Percentiles rank a stretch among this genome's conserved stretches.
phyloP scores from a whole-genome alignment of 108 stramenopile species.

The Cyclotella sp. region DNA sequence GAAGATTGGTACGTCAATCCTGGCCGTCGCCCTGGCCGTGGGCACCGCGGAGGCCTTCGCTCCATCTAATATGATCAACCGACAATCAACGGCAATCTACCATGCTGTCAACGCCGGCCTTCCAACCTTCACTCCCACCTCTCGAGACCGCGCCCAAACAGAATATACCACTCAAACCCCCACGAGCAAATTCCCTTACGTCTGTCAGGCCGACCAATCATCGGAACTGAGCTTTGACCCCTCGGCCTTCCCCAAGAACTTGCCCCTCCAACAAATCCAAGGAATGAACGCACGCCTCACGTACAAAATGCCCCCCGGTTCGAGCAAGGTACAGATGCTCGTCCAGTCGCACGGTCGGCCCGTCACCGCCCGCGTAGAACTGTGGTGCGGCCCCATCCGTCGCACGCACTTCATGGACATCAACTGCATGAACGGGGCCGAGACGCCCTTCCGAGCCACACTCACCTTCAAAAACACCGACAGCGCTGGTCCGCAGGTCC shows the following conservation, averaged over 20 bases:
- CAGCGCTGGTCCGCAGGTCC: slow-evolving; percentile 54
- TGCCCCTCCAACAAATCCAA: slow-evolving; percentile 66
- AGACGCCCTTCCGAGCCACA: slow-evolving; percentile 64
- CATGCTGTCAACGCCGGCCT: slow-evolving; percentile 34
- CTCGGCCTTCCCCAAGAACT: slow-evolving; percentile 61
- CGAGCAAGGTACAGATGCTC: slow-evolving; percentile 59
- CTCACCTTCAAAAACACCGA: slow-evolving; percentile 75
- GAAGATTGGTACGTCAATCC: slow-evolving; percentile 11
- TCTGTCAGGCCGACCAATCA: slow-evolving; percentile 25
- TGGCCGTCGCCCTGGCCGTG: background rate
- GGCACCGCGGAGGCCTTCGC: slow-evolving; percentile 10
- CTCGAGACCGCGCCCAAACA: slow-evolving; percentile 32
- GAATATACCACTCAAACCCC: slow-evolving; percentile 31
- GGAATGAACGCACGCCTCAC: slow-evolving; percentile 74
- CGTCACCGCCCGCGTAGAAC: slow-evolving; percentile 64
- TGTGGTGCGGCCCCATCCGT: slow-evolving; percentile 79
- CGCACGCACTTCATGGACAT: slow-evolving; percentile 65
- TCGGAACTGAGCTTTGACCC: slow-evolving; percentile 46
- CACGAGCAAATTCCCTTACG: slow-evolving; percentile 42
- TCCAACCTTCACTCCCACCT: slow-evolving; percentile 33
- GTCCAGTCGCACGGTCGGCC: slow-evolving; percentile 73
- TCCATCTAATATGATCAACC: background rate
- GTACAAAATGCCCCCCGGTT: slow-evolving; percentile 68
- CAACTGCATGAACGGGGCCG: slow-evolving; percentile 64
- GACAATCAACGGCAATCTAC: slow-evolving; percentile 13